Percentiles rank a stretch among this genome's conserved stretches.
Evolutionary conservation across 495 filamentous ascomycete species (phyloP).

Genomic region (Aspergillus bridgeri): DNA sequence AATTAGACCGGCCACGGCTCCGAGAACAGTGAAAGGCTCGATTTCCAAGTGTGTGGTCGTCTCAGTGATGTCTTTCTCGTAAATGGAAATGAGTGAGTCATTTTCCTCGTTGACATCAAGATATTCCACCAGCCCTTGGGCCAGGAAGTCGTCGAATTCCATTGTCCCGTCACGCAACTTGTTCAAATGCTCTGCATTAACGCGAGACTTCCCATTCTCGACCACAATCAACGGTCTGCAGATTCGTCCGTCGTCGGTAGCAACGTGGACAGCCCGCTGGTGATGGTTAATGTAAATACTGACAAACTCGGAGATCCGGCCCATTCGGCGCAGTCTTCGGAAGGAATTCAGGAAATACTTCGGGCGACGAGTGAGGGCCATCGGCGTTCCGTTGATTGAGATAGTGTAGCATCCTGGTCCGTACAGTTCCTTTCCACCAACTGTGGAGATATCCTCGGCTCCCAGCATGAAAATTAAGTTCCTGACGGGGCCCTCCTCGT

Average conservation of each 20-base stretch:
- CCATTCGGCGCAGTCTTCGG: constrained; percentile 77
- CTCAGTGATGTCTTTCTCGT: constrained; percentile 74
- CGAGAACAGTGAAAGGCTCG: constrained; percentile 94
- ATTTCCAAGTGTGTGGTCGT: constrained; percentile 93
- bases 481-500: constrained; percentile 83
- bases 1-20: constrained; percentile 95
- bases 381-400: constrained; percentile 91
- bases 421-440: constrained; percentile 80
- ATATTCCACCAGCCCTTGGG: constrained; percentile 86
- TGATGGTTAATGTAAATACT: constrained; percentile 94
- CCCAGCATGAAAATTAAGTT: constrained; percentile 75
- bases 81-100: constrained; percentile 86
- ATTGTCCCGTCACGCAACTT: constrained; percentile 75
- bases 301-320: constrained; percentile 88
- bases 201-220: constrained; percentile 74
- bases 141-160: constrained; percentile 90
- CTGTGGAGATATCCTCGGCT: constrained; percentile 69
- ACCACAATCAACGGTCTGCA: constrained; percentile 94
- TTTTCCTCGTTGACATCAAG: constrained; percentile 98
- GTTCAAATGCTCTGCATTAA: constrained; percentile 70
- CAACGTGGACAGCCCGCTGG: constrained; percentile 86
- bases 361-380: constrained; percentile 75
- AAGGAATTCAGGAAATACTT: constrained; percentile 81
- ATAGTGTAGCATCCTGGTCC: constrained; percentile 79
- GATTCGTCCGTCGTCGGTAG: constrained; percentile 93